Evolutionary conservation across 805 yeast genomes (phyloP), one percentile per base, ranked within the genome.

Genomic region (Kodamaea jinghongensis): DNA sequence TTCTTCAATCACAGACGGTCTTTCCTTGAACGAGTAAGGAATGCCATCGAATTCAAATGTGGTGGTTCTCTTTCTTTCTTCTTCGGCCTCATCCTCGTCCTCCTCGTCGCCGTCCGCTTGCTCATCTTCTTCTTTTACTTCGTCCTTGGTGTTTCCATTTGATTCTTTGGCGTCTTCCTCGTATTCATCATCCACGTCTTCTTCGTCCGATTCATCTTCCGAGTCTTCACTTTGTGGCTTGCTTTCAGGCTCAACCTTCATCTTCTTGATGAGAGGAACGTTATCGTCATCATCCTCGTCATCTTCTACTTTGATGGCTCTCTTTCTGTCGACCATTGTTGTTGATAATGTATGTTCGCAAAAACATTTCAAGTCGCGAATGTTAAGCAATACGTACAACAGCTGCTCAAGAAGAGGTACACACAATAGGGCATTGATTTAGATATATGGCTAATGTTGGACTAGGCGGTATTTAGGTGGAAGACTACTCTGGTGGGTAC

Each of bases 1-100:
- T 55, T 93, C 99, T 58, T 91, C 99, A 8, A 90, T 73, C 3
- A 89, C 98, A 4, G 96, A 88, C 0, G 98, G 93, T 43, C 97
- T 73, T 58, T 91, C 98, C 51, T 85, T 86, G 63, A 85, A 93
- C 15, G 86, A 78, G 59, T 90, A 88, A 42, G 75, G 71, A 11
- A 77, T 78, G 1, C 96, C 96, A 55, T 87, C 95, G 57, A 81
- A 83, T 25, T 72, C 72, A 58, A 83, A 81, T 2, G 70, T 66
- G 4, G 71, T 68, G 26, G 60, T 67, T 43, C 73, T 55, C 38
- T 68, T 68, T 47, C 54, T 52, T 38, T 67, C 72, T 36, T 67
- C 71, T 34, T 65, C 74, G 6, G 63, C 72, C 30, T 66, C 72
- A 30, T 65, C 72, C 2, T 67, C 74, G 1, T 68, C 67, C 6